Evolutionary conservation across 345 rosid genomes (phyloP), one percentile per base, ranked within the genome.

Genomic region (Turnera subulata): DNA sequence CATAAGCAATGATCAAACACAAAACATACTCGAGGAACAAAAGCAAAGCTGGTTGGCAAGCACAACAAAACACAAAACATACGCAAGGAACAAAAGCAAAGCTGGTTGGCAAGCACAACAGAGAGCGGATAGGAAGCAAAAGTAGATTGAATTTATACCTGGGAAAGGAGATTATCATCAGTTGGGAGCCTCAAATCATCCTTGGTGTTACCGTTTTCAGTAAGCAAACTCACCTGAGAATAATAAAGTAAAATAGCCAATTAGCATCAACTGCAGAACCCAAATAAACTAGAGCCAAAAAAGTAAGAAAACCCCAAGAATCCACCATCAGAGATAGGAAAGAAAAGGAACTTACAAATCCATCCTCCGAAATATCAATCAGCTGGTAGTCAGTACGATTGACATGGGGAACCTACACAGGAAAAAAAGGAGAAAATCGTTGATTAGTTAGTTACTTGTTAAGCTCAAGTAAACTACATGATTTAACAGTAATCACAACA

Each of bases 131-230:
- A 29, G 35, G 5, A 29, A 29, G 8, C 35, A 17, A 8, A 11
- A 23, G 1, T 35, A 19, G 14, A 11, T 10, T 15, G 15, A 20
- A 2, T 17, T 1, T 38, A n/a, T n/a, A 59, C 64, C 64, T 49
- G 55, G 53, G 46, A 0, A 6, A 59, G 64, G 22, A 59, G 55
- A 49, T n/a, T 59, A 22, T 59, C 64, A 59, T 59, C 64, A 17
- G 64, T 59, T 23, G 64, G 64, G 18, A 59, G 64, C 46, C 64
- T 59, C 33, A 59, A 53, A 24, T 59, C 64, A 59, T 59, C 64
- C 46, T 59, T 49, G 5, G 64, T 59, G 46, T 49, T 59, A 14
- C 64, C 64, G 48, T 49, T 59, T 22, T 59, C 64, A 48, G 55
- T 59, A 1, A 59, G 43, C 43, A 59, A 49, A 38, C 47, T 49